Conservation (phyloP, 139 green algal genomes). For the Haematococcus lacustris region DNA sequence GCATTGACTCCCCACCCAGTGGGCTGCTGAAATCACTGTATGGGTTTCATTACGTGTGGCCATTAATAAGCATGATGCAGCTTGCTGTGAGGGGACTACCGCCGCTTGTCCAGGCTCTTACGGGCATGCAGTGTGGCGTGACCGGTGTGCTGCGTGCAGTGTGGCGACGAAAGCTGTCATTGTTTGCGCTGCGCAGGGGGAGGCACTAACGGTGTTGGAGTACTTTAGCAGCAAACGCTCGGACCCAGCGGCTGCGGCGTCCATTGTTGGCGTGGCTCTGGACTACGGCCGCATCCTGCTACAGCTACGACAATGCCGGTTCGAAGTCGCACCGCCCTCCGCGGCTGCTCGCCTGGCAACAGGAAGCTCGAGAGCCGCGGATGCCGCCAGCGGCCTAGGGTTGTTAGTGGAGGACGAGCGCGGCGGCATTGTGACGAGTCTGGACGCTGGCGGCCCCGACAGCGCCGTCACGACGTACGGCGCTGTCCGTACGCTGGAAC, state of each 20-base stretch:
- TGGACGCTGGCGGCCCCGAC: slow-evolving; percentile 12
- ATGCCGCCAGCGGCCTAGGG: neutral
- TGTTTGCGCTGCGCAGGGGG: too few relatives aligned
- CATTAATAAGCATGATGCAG: too few relatives aligned
- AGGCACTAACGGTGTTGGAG: slow-evolving; percentile 27
- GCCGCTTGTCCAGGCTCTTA: too few relatives aligned
- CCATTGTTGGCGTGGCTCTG: slow-evolving; percentile 27
- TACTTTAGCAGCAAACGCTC: slow-evolving; percentile 28
- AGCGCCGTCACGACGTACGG: neutral
- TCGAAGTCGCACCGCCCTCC: neutral
- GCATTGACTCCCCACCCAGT: too few relatives aligned
- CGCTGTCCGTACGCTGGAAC: neutral
- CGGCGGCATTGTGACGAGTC: neutral
- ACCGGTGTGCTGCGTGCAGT: too few relatives aligned
- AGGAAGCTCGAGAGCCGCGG: neutral
- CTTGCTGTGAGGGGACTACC: too few relatives aligned
- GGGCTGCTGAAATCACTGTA: too few relatives aligned
- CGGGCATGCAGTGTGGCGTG: too few relatives aligned
- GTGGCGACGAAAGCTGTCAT: too few relatives aligned
- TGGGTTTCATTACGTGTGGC: too few relatives aligned
- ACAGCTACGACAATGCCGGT: slow-evolving; percentile 33
- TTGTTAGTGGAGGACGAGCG: neutral
- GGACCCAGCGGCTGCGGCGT: neutral
- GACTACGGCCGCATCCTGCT: slow-evolving; percentile 40
- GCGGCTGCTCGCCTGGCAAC: neutral